Base-by-base conservation (phyloP, 371 early-diverging fungal species). In the Mucor indicus region DNA sequence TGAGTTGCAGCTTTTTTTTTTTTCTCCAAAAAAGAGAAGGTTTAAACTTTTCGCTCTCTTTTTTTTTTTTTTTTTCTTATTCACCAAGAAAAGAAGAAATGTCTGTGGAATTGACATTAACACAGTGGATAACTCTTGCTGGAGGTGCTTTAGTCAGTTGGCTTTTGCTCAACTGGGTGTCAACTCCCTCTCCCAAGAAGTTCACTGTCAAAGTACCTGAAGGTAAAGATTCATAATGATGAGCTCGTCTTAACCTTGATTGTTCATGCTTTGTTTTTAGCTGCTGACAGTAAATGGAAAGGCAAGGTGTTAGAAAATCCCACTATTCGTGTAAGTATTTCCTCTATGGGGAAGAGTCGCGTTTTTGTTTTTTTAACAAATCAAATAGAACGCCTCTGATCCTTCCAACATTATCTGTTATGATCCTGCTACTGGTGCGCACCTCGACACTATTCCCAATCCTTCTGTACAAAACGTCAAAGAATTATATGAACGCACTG, bases 341-440 rank as follows among this genome's bases (percentile, higher is more conserved):
- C 10, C 21, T 31, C 11, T 44, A 20, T 12, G 17, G 33, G 25
- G 16, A 15, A 41, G 1, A 8, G 0, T 15, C 8, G 8, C 1
- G 7, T 12, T 13, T 35, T 19, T 9, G 30, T 12, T 8, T 29
- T 29, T 6, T 12, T 8, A 29, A 6, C 30, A 29, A 29, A 8
- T 29, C 30, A 19, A 43, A 36, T 45, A 85, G 85, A 75, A 83
- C 44, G 58, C 72, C 16, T 47, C 49, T 25, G 64, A 75, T 21
- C 81, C 83, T 5, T 66, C 63, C 11, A 69, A 58, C n/a, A 91
- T 93, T 61, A 66, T 80, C 21, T 92, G 93, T 63, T 89, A 82
- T 60, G 93, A 93, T 50, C 93, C 93, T n/a, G 76, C 93, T 31
- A 92, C 92, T 31, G 93, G 90, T 15, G 80, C 80, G 35, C 79